A percentile compares a stretch with the other conserved stretches of the same genome.
These are phyloP conservation scores for Coemansia sp. DNA, from an alignment of 192 early-diverging fungal genomes.

Conservation along the genomic window DNA sequence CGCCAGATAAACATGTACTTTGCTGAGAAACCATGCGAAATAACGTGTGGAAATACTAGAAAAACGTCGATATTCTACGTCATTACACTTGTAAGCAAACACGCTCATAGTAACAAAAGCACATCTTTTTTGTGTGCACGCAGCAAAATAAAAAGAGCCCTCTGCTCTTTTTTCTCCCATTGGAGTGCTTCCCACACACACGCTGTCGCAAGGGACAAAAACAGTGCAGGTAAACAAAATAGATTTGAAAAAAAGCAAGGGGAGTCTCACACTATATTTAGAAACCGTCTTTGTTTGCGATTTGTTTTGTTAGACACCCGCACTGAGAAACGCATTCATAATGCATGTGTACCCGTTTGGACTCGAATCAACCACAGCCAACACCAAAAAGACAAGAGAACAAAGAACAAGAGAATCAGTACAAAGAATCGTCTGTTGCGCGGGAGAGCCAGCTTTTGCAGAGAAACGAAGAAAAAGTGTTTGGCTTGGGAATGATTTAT, in stretches of 20 bases:
- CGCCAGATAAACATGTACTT: not conserved
- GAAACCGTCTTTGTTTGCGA: not conserved
- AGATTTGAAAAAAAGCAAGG: not conserved
- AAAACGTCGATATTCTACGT: not conserved
- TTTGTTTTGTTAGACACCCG: conserved; percentile 1
- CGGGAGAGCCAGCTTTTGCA: not conserved
- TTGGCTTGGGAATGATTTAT: not conserved
- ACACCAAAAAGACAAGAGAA: not conserved
- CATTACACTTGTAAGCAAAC: not conserved
- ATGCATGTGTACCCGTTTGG: not conserved
- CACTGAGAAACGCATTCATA: not conserved
- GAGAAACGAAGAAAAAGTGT: not conserved
- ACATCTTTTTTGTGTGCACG: too few relatives aligned
- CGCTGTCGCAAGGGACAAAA: not conserved
- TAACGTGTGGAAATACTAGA: not conserved
- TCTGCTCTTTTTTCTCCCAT: not conserved
- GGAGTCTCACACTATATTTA: conserved; percentile 15
- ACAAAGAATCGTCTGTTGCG: not conserved
- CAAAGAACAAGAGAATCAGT: not conserved
- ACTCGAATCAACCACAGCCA: not conserved
- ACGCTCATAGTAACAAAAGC: not conserved
- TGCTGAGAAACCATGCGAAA: not conserved
- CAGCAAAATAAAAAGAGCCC: not conserved
- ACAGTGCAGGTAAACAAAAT: not conserved
- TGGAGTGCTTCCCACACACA: conserved; percentile 11